Conservation (phyloP, 2,329 filamentous ascomycete species). For the Fusarium nanum region DNA sequence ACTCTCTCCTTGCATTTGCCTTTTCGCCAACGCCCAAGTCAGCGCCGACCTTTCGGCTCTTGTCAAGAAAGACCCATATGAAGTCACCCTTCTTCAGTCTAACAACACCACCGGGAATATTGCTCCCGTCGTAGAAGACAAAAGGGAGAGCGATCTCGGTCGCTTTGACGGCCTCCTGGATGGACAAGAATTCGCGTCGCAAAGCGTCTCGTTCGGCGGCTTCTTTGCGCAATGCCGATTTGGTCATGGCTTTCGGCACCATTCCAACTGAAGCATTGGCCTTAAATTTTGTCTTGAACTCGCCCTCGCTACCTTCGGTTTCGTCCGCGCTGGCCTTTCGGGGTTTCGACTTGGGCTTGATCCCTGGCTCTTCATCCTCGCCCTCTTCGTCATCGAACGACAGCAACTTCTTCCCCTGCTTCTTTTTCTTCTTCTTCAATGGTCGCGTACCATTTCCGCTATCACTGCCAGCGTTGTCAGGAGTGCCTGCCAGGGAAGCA, state of each 20-base stretch:
- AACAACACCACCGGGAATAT: slow-evolving; percentile 85
- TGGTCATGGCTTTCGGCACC: slow-evolving; percentile 74
- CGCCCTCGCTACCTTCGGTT: slow-evolving; percentile 45
- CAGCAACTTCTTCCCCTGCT: slow-evolving; percentile 61
- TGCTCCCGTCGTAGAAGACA: slow-evolving; percentile 95
- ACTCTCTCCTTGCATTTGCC: slow-evolving; percentile 77
- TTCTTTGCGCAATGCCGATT: slow-evolving; percentile 83
- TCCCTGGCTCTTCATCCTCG: slow-evolving; percentile 59
- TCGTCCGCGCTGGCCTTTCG: slow-evolving; percentile 53
- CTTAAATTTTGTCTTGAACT: slow-evolving; percentile 61
- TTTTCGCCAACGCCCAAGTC: slow-evolving; percentile 79
- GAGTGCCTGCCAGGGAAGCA: slow-evolving; percentile 61
- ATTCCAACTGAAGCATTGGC: slow-evolving; percentile 71
- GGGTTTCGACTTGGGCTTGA: slow-evolving; percentile 46
- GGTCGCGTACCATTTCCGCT: slow-evolving; percentile 39
- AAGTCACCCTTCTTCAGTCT: slow-evolving; percentile 93
- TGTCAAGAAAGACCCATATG: slow-evolving; percentile 92
- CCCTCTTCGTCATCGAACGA: slow-evolving; percentile 79
- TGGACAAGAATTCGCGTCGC: slow-evolving; percentile 81
- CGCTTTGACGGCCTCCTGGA: slow-evolving; percentile 88
- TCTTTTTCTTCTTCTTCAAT: slow-evolving; percentile 57
- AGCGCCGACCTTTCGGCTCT: slow-evolving; percentile 89
- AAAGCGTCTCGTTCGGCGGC: slow-evolving; percentile 82
- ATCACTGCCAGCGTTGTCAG: slow-evolving; percentile 56
- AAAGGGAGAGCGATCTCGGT: slow-evolving; percentile 94